Conservation (phyloP, 2,329 filamentous ascomycete genomes). For the Sporothrix variecibatus region DNA sequence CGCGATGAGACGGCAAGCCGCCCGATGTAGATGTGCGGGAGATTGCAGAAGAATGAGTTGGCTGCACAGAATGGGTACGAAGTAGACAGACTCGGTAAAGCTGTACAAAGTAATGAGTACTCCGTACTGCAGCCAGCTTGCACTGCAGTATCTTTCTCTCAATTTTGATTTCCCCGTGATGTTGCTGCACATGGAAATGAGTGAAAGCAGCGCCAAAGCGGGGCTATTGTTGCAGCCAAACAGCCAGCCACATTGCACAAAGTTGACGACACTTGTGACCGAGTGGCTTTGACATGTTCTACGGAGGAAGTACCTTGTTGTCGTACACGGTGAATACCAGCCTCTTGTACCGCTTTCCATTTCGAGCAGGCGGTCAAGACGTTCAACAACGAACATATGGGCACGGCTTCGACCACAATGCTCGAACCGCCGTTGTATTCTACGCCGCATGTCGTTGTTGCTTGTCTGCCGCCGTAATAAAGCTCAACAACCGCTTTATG, state of each 20-base stretch:
- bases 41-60: not conserved
- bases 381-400: not conserved
- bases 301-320: too few relatives aligned
- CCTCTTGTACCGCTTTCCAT: not conserved
- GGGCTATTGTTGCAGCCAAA: not conserved
- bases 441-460: not conserved
- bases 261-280: not conserved
- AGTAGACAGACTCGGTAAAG: not conserved
- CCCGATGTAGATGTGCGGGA: constrained; percentile 2
- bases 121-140: not conserved
- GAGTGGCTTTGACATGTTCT: not conserved
- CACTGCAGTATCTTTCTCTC: not conserved
- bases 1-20: constrained; percentile 6
- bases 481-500: not conserved
- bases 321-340: not conserved
- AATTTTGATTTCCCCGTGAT: not conserved
- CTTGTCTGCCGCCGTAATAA: not conserved
- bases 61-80: not conserved
- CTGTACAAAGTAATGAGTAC: not conserved
- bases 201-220: not conserved
- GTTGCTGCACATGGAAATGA: not conserved
- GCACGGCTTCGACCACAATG: not conserved
- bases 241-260: constrained; percentile 6
- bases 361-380: not conserved
- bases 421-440: not conserved